Percentiles rank a stretch among this genome's conserved stretches.
These are phyloP conservation scores for Chaetomiaceae sp. DNA, from an alignment of 2,329 filamentous ascomycete genomes.

Conservation along the genomic window DNA sequence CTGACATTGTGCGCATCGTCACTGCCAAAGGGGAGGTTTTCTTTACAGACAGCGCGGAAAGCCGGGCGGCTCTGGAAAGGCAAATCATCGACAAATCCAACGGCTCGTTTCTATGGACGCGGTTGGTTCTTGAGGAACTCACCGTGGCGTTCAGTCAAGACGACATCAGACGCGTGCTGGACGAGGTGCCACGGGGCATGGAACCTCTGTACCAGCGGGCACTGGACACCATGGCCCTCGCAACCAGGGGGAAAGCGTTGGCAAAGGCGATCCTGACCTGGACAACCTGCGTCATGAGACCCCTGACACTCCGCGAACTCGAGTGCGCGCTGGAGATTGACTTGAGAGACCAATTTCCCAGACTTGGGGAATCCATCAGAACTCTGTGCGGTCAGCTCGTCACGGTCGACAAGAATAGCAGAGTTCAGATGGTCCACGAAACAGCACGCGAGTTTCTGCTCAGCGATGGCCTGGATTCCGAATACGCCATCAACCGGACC, in stretches of 20 bases:
- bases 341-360: not conserved
- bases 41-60: slow-evolving; percentile 16
- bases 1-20: slow-evolving; percentile 14
- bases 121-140: slow-evolving; percentile 33
- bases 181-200: slow-evolving; percentile 34
- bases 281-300: slow-evolving; percentile 31
- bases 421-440: not conserved
- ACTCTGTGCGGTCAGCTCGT: not conserved
- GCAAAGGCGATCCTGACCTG: slow-evolving; percentile 34
- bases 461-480: not conserved
- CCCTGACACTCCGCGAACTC: slow-evolving; percentile 7
- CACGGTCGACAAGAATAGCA: not conserved
- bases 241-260: slow-evolving; percentile 25
- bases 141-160: slow-evolving; percentile 27
- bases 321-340: not conserved
- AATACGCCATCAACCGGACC: not conserved
- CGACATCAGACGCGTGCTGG: slow-evolving; percentile 31
- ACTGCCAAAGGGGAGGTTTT: not conserved
- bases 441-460: not conserved
- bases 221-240: slow-evolving; percentile 31
- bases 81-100: slow-evolving; percentile 34
- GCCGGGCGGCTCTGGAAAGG: slow-evolving; percentile 26
- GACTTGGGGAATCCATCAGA: not conserved
- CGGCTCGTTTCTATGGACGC: slow-evolving; percentile 36
- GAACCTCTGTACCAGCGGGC: slow-evolving; percentile 32